Percentiles rank a stretch among this genome's conserved stretches.
These are phyloP conservation scores for Myxozyma udenii DNA, from an alignment of 805 yeast species.

Conservation along the genomic window DNA sequence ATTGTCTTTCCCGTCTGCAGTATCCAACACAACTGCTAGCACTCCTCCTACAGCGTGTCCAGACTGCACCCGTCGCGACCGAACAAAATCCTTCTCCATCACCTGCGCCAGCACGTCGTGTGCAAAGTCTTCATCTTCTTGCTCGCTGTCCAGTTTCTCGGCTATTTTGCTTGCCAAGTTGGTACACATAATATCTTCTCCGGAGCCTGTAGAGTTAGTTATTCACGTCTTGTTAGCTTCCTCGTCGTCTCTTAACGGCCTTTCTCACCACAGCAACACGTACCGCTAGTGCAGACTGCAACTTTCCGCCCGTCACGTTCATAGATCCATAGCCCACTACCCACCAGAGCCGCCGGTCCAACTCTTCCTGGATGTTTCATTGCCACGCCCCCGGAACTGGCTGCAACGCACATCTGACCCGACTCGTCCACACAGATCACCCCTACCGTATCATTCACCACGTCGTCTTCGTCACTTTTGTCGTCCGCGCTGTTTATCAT, in stretches of 20 bases:
- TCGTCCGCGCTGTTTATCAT: neutral
- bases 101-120: neutral
- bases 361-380: conserved; percentile 41
- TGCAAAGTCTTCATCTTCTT: neutral
- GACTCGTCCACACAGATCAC: conserved; percentile 36
- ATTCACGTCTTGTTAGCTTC: neutral
- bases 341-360: conserved; percentile 45
- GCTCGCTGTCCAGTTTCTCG: neutral
- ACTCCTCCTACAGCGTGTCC: conserved; percentile 15
- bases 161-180: conserved; percentile 33
- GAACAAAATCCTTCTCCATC: neutral
- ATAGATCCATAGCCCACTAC: conserved; percentile 38
- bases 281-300: conserved; percentile 40
- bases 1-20: too few relatives aligned
- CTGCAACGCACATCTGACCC: conserved; percentile 35
- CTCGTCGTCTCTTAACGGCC: neutral
- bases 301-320: conserved; percentile 2
- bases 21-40: conserved; percentile 3
- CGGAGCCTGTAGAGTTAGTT: too few relatives aligned
- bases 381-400: conserved; percentile 44
- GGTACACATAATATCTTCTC: conserved; percentile 41
- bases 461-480: conserved; percentile 5
- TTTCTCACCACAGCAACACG: neutral
- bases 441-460: conserved; percentile 42
- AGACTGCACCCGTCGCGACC: conserved; percentile 10